Evolutionary conservation across 306 rosid species (phyloP), one percentile per base, ranked within the genome.

Genomic region (Mucuna pruriens): DNA sequence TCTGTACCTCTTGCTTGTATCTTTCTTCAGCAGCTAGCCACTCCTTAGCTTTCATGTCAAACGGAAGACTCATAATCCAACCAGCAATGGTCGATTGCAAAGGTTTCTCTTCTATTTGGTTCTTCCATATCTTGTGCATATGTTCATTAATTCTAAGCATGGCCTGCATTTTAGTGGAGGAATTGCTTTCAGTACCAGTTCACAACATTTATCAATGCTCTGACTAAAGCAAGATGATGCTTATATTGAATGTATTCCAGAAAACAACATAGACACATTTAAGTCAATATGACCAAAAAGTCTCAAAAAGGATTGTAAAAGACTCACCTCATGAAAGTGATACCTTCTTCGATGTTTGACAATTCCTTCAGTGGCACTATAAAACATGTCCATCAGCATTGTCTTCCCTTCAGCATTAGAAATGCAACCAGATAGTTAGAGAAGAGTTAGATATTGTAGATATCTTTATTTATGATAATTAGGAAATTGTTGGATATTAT

Each of bases 381-480:
- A 95, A 86, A 91, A 91, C 99, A 95, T 93, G 88, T 95, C 99
- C 99, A 95, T 95, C 86, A 95, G 92, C 99, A 95, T 95, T 29
- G 99, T 95, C 92, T 95, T 95, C 81, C 99, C 97, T 91, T 82
- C 83, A 85, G 61, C 71, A 71, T 54, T 63, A 65, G 75, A 79
- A 82, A 79, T 52, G 51, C 12, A 12, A 45, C 36, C 20, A 51
- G 64, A 55, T 64, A 51, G 48, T 71, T 15, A 87, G 69, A 78
- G 60, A 78, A 74, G 70, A 4, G 31, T 54, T 54, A 9, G 31
- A 54, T 54, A 54, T 57, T 57, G 9, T 57, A 11, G 7, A 26
- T 58, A 5, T 58, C 10, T 25, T 5, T 25, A 58, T 25, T 25
- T 58, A 58, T 58, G 38, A 26, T 58, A 58, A 12, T 25, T 58